A percentile compares a stretch with the other conserved stretches of the same genome.
Evolutionary conservation across 225 moss, liverwort and hornwort genomes (phyloP).

Genomic region (Ulota crispa): DNA sequence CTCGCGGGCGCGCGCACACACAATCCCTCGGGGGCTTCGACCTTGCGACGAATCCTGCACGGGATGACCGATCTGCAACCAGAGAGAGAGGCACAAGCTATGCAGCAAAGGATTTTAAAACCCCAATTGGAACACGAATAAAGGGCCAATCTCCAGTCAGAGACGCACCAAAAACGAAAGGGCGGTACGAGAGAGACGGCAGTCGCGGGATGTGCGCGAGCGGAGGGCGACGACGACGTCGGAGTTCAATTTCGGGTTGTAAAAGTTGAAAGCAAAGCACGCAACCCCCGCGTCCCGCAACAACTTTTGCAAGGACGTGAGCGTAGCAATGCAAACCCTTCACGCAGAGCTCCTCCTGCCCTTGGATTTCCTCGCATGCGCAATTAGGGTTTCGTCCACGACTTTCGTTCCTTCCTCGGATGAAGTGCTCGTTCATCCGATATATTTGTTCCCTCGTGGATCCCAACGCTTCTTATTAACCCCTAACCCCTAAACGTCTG

Average conservation of each 20-base stretch:
- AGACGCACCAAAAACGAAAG: slow-evolving; percentile 25
- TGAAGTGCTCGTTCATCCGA: background rate
- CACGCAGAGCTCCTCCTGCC: too few relatives aligned
- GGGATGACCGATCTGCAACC: slow-evolving; percentile 26
- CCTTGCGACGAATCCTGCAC: slow-evolving; percentile 20
- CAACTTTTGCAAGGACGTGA: too few relatives aligned
- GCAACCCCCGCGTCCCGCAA: background rate
- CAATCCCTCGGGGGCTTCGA: slow-evolving; percentile 3
- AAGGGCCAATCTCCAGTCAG: background rate
- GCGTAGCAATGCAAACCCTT: accelerated
- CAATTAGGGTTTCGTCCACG: slow-evolving; percentile 22
- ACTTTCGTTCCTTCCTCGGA: background rate
- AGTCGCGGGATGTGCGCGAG: background rate
- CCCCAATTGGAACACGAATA: slow-evolving; percentile 17
- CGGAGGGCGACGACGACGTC: background rate
- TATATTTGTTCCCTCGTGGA: background rate
- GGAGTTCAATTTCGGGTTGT: background rate
- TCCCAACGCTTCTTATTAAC: too few relatives aligned
- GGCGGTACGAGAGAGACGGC: background rate
- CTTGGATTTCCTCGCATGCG: background rate
- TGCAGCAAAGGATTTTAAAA: background rate
- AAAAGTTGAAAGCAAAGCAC: background rate
- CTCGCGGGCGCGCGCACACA: slow-evolving; percentile 2
- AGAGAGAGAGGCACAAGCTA: slow-evolving; percentile 5
- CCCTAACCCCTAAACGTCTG: too few relatives aligned